These are phyloP conservation scores for Pseudoturritis turrita DNA, from an alignment of 345 rosid species.

Conservation along the genomic window DNA sequence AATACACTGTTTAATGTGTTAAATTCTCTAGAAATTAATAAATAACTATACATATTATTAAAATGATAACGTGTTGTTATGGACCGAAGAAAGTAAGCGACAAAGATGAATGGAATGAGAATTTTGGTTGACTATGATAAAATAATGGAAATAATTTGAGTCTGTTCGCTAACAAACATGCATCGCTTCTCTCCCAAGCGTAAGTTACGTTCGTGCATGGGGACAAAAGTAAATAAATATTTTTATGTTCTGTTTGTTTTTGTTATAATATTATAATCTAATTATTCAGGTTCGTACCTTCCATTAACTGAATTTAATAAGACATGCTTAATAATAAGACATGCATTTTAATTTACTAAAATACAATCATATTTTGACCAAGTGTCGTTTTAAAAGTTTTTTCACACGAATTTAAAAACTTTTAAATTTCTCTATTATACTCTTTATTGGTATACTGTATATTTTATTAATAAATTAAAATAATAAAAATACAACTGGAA, in stretches of 20 bases:
- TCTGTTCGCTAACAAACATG: constrained; percentile 16
- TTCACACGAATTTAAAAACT: too few species aligned
- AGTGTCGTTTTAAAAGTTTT: too few species aligned
- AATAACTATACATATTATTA: neutral
- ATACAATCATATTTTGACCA: too few species aligned
- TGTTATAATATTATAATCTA: too few species aligned
- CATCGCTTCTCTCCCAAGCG: neutral
- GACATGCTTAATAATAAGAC: neutral
- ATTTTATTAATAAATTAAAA: too few species aligned
- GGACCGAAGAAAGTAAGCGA: neutral
- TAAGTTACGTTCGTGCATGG: constrained; percentile 24
- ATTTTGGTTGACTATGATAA: constrained; percentile 22
- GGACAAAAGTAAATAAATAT: constrained; percentile 5
- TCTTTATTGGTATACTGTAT: too few species aligned
- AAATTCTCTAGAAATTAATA: neutral
- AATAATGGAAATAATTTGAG: constrained; percentile 3
- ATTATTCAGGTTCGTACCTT: neutral
- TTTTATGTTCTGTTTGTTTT: neutral
- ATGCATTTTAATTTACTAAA: too few species aligned
- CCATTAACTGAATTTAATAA: neutral
- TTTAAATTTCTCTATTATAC: too few species aligned
- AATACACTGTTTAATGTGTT: neutral
- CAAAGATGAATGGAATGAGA: constrained; percentile 13
- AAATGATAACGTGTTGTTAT: neutral
- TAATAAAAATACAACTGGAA: too few species aligned